Conservation (phyloP, 257 asterid species). For the Coffea canephora region DNA sequence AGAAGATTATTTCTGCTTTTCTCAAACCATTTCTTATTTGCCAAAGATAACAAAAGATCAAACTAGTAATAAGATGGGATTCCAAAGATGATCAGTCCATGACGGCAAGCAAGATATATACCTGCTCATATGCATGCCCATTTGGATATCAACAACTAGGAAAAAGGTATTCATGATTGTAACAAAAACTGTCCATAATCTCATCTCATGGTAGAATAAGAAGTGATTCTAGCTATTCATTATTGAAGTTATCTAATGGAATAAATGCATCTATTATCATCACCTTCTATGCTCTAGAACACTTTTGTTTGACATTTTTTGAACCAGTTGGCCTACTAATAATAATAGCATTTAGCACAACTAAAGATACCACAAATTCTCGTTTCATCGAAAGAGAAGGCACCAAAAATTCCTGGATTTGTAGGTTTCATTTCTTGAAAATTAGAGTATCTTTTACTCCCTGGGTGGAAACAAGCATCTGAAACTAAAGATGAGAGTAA, state of each 20-base stretch:
- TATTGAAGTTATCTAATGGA: constrained; percentile 6
- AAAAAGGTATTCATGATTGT: neutral
- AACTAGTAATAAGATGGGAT: neutral
- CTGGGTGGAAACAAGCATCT: constrained; percentile 22
- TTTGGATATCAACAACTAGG: too few relatives aligned
- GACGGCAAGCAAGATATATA: neutral
- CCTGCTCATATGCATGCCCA: neutral
- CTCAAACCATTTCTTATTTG: too few relatives aligned
- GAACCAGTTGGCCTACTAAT: neutral
- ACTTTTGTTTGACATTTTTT: neutral
- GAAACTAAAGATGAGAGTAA: neutral
- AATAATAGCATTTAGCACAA: neutral
- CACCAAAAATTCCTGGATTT: neutral
- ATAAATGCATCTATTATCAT: neutral
- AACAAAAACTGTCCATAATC: neutral
- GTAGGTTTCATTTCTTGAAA: neutral
- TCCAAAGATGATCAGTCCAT: neutral
- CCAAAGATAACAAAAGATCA: too few relatives aligned
- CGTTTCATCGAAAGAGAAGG: neutral
- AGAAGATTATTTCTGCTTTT: neutral
- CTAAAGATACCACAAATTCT: neutral
- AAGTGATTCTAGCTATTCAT: constrained; percentile 8
- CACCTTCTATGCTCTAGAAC: neutral
- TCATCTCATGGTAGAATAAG: neutral
- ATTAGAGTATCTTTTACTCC: neutral